A percentile compares a stretch with the other conserved stretches of the same genome.
Conservation (phyloP, 2,329 filamentous ascomycete genomes). For the Beauveria rudraprayagi region DNA sequence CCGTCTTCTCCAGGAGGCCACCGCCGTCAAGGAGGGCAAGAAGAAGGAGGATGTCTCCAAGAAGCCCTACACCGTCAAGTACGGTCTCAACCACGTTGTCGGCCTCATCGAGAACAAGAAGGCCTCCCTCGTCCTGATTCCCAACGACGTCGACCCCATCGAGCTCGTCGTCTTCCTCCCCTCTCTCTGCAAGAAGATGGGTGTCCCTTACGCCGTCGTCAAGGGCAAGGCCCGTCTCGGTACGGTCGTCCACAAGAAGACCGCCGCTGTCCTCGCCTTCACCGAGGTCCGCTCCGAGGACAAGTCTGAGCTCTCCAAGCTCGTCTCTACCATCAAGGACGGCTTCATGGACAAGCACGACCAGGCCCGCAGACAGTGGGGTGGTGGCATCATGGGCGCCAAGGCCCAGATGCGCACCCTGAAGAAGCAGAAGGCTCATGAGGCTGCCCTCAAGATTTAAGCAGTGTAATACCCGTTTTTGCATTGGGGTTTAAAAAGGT, state of each 20-base stretch:
- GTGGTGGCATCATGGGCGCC: constrained; percentile 97
- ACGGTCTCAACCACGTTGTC: constrained; percentile 99
- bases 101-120: constrained; percentile 99
- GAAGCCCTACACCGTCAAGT: constrained; percentile 99
- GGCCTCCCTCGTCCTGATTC: constrained; percentile 93
- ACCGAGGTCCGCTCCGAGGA: constrained; percentile 97
- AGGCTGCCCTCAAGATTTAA: constrained; percentile 97
- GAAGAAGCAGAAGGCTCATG: constrained; percentile 93
- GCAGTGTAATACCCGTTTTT: constrained; percentile 29
- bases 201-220: constrained; percentile 96
- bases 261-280: constrained; percentile 87
- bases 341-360: constrained; percentile 96
- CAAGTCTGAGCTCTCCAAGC: constrained; percentile 96
- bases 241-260: constrained; percentile 99
- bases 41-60: constrained; percentile 99
- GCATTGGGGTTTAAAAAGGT: constrained; percentile 30
- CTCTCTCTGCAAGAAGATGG: constrained; percentile 99
- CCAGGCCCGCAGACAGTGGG: constrained; percentile 87
- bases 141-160: constrained; percentile 99
- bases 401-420: constrained; percentile 73
- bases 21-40: constrained; percentile 96
- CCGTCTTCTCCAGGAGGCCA: constrained; percentile 95
- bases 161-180: constrained; percentile 99
- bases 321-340: constrained; percentile 93
- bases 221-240: constrained; percentile 99